Evolutionary conservation across 1,284 basidiomycete species (phyloP), one percentile per base, ranked within the genome.

Genomic region (Naganishia liquefaciens): DNA sequence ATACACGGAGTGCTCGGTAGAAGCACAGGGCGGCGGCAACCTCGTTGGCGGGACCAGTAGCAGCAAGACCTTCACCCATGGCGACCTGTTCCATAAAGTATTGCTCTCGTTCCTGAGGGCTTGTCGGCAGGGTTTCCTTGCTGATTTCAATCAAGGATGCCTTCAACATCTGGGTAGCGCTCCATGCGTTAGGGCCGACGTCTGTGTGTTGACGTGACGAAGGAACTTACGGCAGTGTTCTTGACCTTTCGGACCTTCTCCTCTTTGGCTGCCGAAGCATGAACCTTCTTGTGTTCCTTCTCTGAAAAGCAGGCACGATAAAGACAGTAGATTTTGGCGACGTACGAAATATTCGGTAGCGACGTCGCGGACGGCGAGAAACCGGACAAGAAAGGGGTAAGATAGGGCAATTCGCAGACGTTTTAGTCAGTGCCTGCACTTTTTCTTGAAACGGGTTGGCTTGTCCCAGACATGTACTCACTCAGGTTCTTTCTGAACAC

Each of bases 51-150:
- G 90, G 88, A 47, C 91, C 93, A 82, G 87, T 84, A 17, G 84
- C 78, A 68, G 88, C 86, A 50, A 97, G 83, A 70, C 88, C 86
- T 81, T 99, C 95, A 69, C 93, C 95, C 74, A 88, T 83, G 64
- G 85, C 85, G 55, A 98, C 90, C 73, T 93, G 89, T 58, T 85
- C 82, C 87, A 95, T 91, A 80, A 99, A 99, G 81, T 89, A 95
- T 47, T 82, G 80, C 80, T 97, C 93, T 78, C 85, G 87, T 72
- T 88, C 87, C 69, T 90, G 87, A 6, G 88, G 84, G 46, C 83
- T 82, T 17, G 81, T 72, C 11, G 92, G 91, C 53, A 84, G 75
- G 42, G 83, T 80, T 69, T 79, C 78, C 25, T 66, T 55, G 60
- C 74, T 71, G 67, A 68, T 69, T 42, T 66, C 53, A 52, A 70